These are phyloP conservation scores for Rhinocladiella similis DNA, from an alignment of 2,329 filamentous ascomycete genomes.

Conservation along the genomic window DNA sequence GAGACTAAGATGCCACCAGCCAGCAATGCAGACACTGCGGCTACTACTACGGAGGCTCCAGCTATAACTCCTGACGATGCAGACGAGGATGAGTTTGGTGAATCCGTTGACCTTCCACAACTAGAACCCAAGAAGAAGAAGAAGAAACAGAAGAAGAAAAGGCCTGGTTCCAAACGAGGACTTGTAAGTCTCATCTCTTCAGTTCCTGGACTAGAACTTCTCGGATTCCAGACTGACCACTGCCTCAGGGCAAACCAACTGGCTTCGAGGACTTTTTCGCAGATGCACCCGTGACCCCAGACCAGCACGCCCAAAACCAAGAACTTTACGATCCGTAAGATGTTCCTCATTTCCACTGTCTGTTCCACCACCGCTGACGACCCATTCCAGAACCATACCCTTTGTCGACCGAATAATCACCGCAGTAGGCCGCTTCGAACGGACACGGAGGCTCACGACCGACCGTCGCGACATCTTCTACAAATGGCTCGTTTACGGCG, in stretches of 20 bases:
- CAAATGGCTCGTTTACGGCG: conserved; percentile 80
- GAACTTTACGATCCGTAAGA: conserved; percentile 67
- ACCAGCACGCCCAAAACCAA: conserved; percentile 65
- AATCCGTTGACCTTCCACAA: conserved; percentile 16
- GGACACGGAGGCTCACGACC: conserved; percentile 70
- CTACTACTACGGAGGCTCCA: not conserved
- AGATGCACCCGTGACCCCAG: conserved; percentile 74
- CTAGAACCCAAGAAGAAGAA: conserved; percentile 24
- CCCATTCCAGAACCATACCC: conserved; percentile 45
- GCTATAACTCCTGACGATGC: conserved; percentile 4
- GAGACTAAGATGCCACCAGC: not conserved
- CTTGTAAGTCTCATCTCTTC: conserved; percentile 27
- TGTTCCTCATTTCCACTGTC: conserved; percentile 9
- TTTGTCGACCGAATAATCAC: conserved; percentile 74
- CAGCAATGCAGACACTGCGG: not conserved
- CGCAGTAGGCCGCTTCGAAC: conserved; percentile 78
- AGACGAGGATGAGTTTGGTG: conserved; percentile 11
- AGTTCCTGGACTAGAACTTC: too few species aligned
- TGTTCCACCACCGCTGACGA: not conserved
- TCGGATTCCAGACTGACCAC: not conserved
- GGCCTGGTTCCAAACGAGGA: conserved; percentile 43
- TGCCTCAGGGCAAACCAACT: conserved; percentile 48
- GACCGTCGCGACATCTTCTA: conserved; percentile 67
- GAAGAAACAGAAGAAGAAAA: conserved; percentile 38
- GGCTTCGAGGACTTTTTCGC: conserved; percentile 81